phyloP scores from a whole-genome alignment of 2,329 filamentous ascomycete species.

The Cyclaneusma minus region DNA sequence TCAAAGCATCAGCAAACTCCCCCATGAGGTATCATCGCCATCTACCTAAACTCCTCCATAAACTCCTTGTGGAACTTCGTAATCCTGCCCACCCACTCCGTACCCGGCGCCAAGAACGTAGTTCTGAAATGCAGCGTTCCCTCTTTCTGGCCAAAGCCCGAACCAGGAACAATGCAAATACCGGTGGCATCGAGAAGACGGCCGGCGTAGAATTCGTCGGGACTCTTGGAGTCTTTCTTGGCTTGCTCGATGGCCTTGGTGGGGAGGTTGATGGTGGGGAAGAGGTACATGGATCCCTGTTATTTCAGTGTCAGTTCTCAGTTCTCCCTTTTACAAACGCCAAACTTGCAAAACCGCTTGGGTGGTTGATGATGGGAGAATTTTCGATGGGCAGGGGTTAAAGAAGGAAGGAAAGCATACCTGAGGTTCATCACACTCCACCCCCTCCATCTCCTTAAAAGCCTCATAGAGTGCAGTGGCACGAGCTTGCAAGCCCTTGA shows the following conservation, averaged over 20 bases:
- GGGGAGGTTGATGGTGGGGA: conserved; percentile 79
- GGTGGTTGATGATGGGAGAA: conserved; percentile 3
- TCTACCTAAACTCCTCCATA: conserved; percentile 63
- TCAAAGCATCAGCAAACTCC: no score
- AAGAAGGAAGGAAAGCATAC: conserved; percentile 22
- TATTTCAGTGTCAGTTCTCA: no score
- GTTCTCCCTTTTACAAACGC: no score
- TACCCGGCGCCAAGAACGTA: conserved; percentile 90
- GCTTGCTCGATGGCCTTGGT: conserved; percentile 64
- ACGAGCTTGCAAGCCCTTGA: conserved; percentile 59
- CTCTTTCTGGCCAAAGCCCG: conserved; percentile 87
- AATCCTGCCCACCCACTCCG: conserved; percentile 81
- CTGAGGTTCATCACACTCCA: conserved; percentile 72
- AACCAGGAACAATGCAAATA: conserved; percentile 84
- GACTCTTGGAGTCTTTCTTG: conserved; percentile 49
- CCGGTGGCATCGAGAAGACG: conserved; percentile 83
- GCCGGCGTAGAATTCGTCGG: conserved; percentile 93
- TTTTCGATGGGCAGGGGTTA: background rate
- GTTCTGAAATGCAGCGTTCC: conserved; percentile 88
- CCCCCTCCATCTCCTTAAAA: conserved; percentile 90
- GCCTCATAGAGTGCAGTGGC: conserved; percentile 78
- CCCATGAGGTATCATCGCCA: no score
- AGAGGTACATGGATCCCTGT: conserved; percentile 94
- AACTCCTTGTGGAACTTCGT: conserved; percentile 85
- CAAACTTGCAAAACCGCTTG: no score